A percentile compares a stretch with the other conserved stretches of the same genome.
Conservation (phyloP, 108 stramenopile species). For the Nitzschia putrida region DNA sequence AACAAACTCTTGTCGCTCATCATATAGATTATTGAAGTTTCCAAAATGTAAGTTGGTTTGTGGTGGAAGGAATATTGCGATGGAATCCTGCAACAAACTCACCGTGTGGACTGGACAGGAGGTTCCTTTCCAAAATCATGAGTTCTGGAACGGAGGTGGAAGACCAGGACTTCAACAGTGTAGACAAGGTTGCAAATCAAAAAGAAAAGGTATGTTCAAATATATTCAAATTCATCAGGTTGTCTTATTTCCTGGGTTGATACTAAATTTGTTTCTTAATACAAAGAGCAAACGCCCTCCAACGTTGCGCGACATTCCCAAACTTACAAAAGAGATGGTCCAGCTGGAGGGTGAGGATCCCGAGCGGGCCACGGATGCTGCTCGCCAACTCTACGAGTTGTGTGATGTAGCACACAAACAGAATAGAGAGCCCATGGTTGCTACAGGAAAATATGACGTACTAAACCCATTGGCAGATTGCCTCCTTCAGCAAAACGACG, state of each 20-base stretch:
- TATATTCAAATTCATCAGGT: neutral
- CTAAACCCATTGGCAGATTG: conserved; percentile 36
- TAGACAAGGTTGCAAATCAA: neutral
- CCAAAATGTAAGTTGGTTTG: no score
- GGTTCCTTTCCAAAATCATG: conserved; percentile 13
- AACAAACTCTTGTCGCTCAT: no score
- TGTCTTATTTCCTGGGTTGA: neutral
- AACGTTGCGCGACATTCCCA: conserved; percentile 33
- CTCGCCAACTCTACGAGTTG: conserved; percentile 36
- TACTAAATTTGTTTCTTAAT: neutral
- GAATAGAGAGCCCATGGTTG: conserved; percentile 45
- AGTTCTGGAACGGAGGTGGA: conserved; percentile 17
- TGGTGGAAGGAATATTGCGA: no score
- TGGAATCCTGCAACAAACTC: no score
- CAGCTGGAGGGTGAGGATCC: conserved; percentile 20
- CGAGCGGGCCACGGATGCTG: conserved; percentile 25
- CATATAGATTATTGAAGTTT: no score
- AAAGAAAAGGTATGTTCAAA: conserved; percentile 12
- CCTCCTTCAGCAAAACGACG: conserved; percentile 31
- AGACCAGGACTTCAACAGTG: conserved; percentile 8
- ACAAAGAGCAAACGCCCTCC: conserved; percentile 11
- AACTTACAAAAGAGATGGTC: conserved; percentile 30
- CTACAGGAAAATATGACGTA: conserved; percentile 43
- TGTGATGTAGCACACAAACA: conserved; percentile 48
- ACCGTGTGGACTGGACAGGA: neutral